Evolutionary conservation across 345 rosid species (phyloP).

Genomic region (Acer campestre): DNA sequence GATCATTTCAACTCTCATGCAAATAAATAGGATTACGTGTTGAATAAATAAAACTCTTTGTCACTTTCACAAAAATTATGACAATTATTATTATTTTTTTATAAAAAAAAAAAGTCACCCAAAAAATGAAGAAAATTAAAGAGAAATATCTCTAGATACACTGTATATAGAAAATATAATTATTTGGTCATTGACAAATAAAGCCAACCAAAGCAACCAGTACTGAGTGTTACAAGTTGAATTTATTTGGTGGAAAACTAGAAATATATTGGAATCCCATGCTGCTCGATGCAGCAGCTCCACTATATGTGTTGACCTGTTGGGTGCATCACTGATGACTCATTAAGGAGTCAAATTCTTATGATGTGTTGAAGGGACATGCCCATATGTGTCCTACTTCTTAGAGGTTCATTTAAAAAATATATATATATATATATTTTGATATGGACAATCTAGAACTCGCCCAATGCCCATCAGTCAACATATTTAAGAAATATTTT

Average conservation of each 20-base stretch:
- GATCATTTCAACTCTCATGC: too few relatives aligned
- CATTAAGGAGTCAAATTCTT: constrained; percentile 21
- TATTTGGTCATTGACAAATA: neutral
- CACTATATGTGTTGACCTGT: constrained; percentile 5
- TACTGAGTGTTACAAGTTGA: neutral
- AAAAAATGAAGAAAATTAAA: neutral
- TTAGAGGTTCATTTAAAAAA: neutral
- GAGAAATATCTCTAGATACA: neutral
- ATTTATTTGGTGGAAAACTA: neutral
- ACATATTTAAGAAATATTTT: too few relatives aligned
- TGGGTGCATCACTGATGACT: neutral
- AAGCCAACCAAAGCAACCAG: neutral
- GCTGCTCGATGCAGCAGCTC: neutral
- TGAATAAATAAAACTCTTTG: neutral
- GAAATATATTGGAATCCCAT: neutral
- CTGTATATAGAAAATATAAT: neutral
- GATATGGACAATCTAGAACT: too few relatives aligned
- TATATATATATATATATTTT: too few relatives aligned
- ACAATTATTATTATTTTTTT: neutral
- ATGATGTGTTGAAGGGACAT: constrained; percentile 15
- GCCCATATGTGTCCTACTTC: neutral
- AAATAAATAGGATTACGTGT: too few relatives aligned
- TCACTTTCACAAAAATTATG: neutral
- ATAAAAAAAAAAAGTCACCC: neutral
- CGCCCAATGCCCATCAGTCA: too few relatives aligned